phyloP scores from a whole-genome alignment of 306 rosid genomes.

The Rosa lucieae region DNA sequence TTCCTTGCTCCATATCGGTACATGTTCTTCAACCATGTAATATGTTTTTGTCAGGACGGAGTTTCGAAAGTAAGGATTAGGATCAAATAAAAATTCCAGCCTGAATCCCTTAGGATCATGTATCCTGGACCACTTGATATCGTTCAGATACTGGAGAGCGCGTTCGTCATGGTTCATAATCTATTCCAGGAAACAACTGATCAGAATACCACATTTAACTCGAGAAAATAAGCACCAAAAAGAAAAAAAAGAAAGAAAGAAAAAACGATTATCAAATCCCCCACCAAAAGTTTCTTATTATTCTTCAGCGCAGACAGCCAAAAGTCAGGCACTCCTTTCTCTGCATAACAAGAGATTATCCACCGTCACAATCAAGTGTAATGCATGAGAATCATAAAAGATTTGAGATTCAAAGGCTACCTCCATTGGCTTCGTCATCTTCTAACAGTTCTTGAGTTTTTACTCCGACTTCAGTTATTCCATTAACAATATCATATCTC shows the following conservation, averaged over 20 bases:
- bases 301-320: conserved; percentile 77
- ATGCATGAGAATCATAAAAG: conserved; percentile 8
- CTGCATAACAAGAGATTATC: conserved; percentile 34
- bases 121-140: conserved; percentile 66
- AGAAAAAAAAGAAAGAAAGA: no score
- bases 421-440: conserved; percentile 32
- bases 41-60: conserved; percentile 65
- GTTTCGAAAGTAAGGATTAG: conserved; percentile 73
- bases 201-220: conserved; percentile 14
- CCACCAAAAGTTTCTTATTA: conserved; percentile 59
- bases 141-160: conserved; percentile 65
- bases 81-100: conserved; percentile 66
- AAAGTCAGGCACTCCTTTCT: conserved; percentile 74
- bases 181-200: conserved; percentile 34
- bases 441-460: conserved; percentile 30
- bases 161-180: conserved; percentile 70
- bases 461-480: conserved; percentile 52
- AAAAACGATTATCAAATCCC: neutral
- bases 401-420: conserved; percentile 27
- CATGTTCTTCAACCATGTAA: conserved; percentile 68
- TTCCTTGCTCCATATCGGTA: conserved; percentile 66
- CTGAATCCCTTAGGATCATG: conserved; percentile 72
- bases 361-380: conserved; percentile 25
- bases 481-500: conserved; percentile 69
- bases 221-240: conserved; percentile 9